Percentiles rank a stretch among this genome's conserved stretches.
Conservation (phyloP, 208 protist genomes). For the Blechomonas ayalai region DNA sequence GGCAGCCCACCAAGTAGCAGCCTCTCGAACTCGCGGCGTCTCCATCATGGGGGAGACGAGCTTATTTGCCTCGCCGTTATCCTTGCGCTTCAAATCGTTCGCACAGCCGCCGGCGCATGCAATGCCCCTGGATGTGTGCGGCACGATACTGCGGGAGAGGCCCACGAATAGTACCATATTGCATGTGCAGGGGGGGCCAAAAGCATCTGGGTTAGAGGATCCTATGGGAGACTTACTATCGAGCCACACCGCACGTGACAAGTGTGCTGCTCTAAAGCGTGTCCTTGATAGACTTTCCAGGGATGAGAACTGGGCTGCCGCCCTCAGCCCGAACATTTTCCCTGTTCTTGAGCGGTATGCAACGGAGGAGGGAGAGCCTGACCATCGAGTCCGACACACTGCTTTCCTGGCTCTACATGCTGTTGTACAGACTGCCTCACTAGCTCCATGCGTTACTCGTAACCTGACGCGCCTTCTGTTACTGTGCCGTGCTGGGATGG, state of each 20-base stretch:
- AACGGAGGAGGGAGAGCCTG: slow-evolving; percentile 10
- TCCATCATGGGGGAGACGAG: too few species aligned
- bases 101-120: too few species aligned
- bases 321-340: slow-evolving; percentile 11
- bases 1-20: too few species aligned
- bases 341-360: slow-evolving; percentile 17
- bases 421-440: slow-evolving; percentile 7
- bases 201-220: too few species aligned
- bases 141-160: too few species aligned
- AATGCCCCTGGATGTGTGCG: too few species aligned
- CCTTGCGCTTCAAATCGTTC: too few species aligned
- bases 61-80: too few species aligned
- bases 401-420: slow-evolving; percentile 24
- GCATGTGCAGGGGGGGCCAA: too few species aligned
- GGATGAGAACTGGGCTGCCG: slow-evolving; percentile 8
- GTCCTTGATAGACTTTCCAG: slow-evolving; percentile 5
- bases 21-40: too few species aligned
- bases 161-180: too few species aligned
- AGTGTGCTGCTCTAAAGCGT: slow-evolving; percentile 6
- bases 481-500: slow-evolving; percentile 39
- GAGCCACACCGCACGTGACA: slow-evolving; percentile 7
- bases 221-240: too few species aligned
- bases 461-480: slow-evolving; percentile 30
- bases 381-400: slow-evolving; percentile 32
- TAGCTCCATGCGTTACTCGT: slow-evolving; percentile 15